Conservation (phyloP, 257 asterid species). For the Salvia rosmarinus region DNA sequence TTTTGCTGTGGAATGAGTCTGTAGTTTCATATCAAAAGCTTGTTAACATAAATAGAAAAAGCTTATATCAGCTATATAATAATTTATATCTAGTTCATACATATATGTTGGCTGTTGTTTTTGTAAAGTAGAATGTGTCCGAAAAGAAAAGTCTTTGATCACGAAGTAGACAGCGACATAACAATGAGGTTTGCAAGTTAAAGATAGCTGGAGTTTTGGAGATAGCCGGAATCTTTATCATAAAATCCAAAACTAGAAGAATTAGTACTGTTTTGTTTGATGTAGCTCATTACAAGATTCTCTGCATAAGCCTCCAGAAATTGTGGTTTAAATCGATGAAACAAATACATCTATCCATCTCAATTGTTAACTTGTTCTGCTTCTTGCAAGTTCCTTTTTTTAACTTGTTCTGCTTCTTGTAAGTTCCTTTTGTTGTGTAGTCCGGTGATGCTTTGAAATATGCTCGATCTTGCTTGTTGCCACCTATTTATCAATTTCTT, state of each 20-base stretch:
- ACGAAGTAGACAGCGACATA: neutral
- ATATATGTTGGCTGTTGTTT: neutral
- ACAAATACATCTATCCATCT: neutral
- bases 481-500: neutral
- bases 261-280: neutral
- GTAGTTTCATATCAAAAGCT: too few species aligned
- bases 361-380: too few species aligned
- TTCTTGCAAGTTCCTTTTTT: too few species aligned
- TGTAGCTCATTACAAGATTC: constrained; percentile 9
- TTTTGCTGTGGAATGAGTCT: too few species aligned
- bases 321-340: neutral
- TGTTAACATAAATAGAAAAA: too few species aligned
- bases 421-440: neutral
- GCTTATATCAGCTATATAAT: too few species aligned
- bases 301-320: constrained; percentile 14
- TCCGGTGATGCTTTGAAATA: neutral
- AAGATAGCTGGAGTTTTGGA: neutral
- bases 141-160: neutral
- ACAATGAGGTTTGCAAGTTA: neutral
- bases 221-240: neutral
- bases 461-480: neutral
- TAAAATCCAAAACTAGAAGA: constrained; percentile 10
- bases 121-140: neutral
- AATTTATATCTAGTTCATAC: too few species aligned
- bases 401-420: neutral